A percentile compares a stretch with the other conserved stretches of the same genome.
Conservation (phyloP, 2,329 filamentous ascomycete species). For the Talaromyces sp. region DNA sequence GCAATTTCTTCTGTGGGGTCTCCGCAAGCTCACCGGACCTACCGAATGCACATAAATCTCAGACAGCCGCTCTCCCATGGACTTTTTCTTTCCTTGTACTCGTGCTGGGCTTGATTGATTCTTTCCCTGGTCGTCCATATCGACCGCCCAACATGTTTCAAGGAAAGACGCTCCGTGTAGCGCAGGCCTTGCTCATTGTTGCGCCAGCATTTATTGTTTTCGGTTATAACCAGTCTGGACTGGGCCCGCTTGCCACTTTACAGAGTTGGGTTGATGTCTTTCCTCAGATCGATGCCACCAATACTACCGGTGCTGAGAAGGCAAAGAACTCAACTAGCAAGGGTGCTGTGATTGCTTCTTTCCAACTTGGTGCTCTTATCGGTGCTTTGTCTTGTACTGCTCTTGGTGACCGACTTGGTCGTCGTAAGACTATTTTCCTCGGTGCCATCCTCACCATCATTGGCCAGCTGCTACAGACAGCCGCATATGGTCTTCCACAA, state of each 20-base stretch:
- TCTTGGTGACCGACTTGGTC: slow-evolving; percentile 51
- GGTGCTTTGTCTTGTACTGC: slow-evolving; percentile 22
- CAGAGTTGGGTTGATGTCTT: slow-evolving; percentile 24
- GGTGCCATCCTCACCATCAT: slow-evolving; percentile 50
- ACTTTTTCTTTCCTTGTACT: background rate
- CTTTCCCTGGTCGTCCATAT: too few relatives aligned
- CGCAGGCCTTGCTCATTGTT: slow-evolving; percentile 38
- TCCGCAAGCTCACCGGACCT: background rate
- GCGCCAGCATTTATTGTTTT: background rate
- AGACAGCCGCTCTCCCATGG: background rate
- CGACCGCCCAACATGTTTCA: too few relatives aligned
- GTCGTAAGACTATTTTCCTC: slow-evolving; percentile 50
- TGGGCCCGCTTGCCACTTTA: slow-evolving; percentile 22
- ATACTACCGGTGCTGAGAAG: slow-evolving; percentile 12
- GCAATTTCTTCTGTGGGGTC: background rate
- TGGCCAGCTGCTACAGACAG: slow-evolving; percentile 49
- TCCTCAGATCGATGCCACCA: slow-evolving; percentile 25
- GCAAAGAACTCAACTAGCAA: slow-evolving; percentile 13
- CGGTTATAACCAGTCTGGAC: slow-evolving; percentile 18
- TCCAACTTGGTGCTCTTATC: slow-evolving; percentile 21
- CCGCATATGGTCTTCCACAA: slow-evolving; percentile 49
- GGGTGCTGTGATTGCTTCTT: slow-evolving; percentile 34
- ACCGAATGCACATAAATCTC: background rate
- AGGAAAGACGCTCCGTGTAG: slow-evolving; percentile 21
- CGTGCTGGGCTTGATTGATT: too few relatives aligned